These are phyloP conservation scores for Alternaria angustiovoidea DNA, from an alignment of 2,329 filamentous ascomycete species.

Conservation along the genomic window DNA sequence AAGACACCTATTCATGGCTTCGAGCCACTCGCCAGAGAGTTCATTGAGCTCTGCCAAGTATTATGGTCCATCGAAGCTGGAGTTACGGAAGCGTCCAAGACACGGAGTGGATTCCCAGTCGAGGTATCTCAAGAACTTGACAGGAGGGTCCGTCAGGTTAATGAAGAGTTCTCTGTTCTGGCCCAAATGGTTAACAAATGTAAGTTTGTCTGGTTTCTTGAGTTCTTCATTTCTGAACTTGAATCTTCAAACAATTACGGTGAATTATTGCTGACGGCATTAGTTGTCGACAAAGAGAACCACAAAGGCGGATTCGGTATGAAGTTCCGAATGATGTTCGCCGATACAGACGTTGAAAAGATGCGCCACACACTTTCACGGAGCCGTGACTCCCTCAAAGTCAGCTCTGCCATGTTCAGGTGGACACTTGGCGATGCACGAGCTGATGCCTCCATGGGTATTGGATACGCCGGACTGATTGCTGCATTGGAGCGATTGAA, in stretches of 20 bases:
- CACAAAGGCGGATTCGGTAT: slow-evolving; percentile 68
- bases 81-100: slow-evolving; percentile 56
- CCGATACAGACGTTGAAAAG: slow-evolving; percentile 67
- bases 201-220: slow-evolving; percentile 3
- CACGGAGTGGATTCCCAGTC: slow-evolving; percentile 62
- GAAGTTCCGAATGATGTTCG: slow-evolving; percentile 65
- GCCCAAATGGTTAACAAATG: slow-evolving; percentile 68
- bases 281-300: slow-evolving; percentile 66
- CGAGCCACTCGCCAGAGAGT: slow-evolving; percentile 68
- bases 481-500: slow-evolving; percentile 67
- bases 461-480: slow-evolving; percentile 72
- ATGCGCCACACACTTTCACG: slow-evolving; percentile 65
- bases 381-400: slow-evolving; percentile 68
- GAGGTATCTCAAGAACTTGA: slow-evolving; percentile 71
- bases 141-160: slow-evolving; percentile 68
- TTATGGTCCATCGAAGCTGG: slow-evolving; percentile 75
- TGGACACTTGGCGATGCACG: slow-evolving; percentile 68
- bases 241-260: not conserved
- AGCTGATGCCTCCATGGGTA: slow-evolving; percentile 68
- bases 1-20: slow-evolving; percentile 50
- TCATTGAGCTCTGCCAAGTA: slow-evolving; percentile 63
- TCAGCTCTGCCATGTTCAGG: slow-evolving; percentile 71
- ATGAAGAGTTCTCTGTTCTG: slow-evolving; percentile 69
- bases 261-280: slow-evolving; percentile 1
- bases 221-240: not conserved